Conservation (phyloP, 148 eudicot species). For the Cornus suecica region DNA sequence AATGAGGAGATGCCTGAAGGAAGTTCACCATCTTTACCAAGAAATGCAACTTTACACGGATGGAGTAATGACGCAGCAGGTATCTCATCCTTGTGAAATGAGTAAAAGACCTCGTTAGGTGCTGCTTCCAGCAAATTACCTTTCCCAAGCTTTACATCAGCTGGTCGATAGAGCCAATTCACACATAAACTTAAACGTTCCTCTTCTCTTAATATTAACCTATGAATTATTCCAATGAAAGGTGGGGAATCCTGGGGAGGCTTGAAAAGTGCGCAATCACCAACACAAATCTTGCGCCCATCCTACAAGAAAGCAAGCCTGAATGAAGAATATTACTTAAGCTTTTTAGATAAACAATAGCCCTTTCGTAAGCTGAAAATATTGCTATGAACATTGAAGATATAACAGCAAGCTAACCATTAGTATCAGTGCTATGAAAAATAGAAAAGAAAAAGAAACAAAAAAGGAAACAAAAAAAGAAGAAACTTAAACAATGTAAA, state of each 20-base stretch:
- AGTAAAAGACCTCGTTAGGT: conserved; percentile 85
- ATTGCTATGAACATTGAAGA: not conserved
- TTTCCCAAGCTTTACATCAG: conserved; percentile 63
- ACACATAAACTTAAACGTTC: conserved; percentile 46
- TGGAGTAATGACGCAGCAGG: conserved; percentile 85
- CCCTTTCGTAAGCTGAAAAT: not conserved
- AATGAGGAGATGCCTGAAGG: conserved; percentile 72
- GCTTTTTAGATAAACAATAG: not conserved
- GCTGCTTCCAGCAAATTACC: conserved; percentile 61
- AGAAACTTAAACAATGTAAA: not conserved
- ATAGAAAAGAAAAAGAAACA: no score
- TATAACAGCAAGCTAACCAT: not conserved
- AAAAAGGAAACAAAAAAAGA: no score
- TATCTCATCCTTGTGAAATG: conserved; percentile 81
- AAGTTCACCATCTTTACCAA: conserved; percentile 79
- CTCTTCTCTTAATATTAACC: conserved; percentile 40
- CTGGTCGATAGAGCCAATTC: conserved; percentile 90
- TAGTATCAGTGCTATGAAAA: not conserved
- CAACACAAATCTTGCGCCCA: conserved; percentile 65
- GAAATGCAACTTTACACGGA: conserved; percentile 90
- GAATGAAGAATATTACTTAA: not conserved
- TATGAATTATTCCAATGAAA: conserved; percentile 64
- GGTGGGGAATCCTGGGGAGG: conserved; percentile 66
- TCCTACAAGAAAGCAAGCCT: conserved; percentile 40
- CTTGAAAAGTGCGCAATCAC: conserved; percentile 86